Evolutionary conservation across 495 filamentous ascomycete species (phyloP).

Genomic region (Aspergillus panamensis): DNA sequence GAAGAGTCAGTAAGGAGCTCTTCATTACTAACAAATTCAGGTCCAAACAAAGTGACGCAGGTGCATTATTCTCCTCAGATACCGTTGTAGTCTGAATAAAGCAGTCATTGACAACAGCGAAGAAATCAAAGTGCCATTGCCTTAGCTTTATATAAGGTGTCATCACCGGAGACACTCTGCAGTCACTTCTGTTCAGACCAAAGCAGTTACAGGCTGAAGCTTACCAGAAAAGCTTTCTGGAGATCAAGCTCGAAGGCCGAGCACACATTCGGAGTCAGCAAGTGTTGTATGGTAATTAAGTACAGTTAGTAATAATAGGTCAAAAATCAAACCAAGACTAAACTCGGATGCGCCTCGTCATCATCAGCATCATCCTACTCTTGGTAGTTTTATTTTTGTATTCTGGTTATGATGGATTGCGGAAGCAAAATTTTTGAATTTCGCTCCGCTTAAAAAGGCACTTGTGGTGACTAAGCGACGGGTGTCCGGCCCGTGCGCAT

Average conservation of each 20-base stretch:
- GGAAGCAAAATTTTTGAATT: constrained; percentile 19
- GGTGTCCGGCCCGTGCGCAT: constrained; percentile 16
- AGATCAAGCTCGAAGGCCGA: constrained; percentile 12
- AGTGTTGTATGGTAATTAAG: constrained; percentile 8
- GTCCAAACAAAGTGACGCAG: constrained; percentile 10
- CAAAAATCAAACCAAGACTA: constrained; percentile 16
- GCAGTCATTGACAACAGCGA: constrained; percentile 69
- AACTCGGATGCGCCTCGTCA: constrained; percentile 15
- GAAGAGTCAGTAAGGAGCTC: constrained; percentile 28
- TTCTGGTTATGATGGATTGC: constrained; percentile 10
- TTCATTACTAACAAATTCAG: constrained; percentile 17
- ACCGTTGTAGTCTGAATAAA: constrained; percentile 93
- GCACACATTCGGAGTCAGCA: constrained; percentile 5
- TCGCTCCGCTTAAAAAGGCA: constrained; percentile 30
- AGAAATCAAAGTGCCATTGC: constrained; percentile 66
- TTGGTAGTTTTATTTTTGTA: not conserved
- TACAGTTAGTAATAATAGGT: constrained; percentile 14
- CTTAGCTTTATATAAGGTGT: constrained; percentile 48
- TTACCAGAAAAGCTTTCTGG: constrained; percentile 28
- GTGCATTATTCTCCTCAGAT: constrained; percentile 69
- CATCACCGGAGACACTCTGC: constrained; percentile 34
- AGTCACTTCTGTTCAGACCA: constrained; percentile 16
- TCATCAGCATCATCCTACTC: constrained; percentile 15
- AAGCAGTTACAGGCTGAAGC: constrained; percentile 18
- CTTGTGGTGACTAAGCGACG: constrained; percentile 33